These are phyloP conservation scores for Verticillium zaregamsianum DNA, from an alignment of 2,329 filamentous ascomycete species.

Conservation along the genomic window DNA sequence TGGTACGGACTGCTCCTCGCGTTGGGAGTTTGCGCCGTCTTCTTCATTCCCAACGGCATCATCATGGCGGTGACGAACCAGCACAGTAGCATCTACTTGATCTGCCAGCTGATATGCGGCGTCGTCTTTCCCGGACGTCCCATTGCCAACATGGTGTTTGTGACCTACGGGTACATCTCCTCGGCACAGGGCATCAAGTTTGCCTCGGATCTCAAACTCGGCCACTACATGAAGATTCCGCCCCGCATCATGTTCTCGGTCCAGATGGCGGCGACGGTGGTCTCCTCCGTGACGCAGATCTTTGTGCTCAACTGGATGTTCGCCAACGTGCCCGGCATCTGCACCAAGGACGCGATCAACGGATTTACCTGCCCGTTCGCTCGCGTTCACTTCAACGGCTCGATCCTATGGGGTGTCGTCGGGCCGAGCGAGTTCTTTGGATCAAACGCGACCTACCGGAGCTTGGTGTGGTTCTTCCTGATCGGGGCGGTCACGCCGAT, in stretches of 20 bases:
- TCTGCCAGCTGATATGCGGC: constrained; percentile 82
- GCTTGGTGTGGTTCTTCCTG: constrained; percentile 77
- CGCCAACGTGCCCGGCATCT: constrained; percentile 68
- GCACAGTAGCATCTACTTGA: constrained; percentile 80
- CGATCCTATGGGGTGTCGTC: constrained; percentile 85
- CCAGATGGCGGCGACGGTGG: constrained; percentile 69
- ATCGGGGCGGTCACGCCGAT: constrained; percentile 72
- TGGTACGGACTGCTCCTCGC: constrained; percentile 84
- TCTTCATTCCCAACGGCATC: constrained; percentile 88
- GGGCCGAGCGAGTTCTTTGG: constrained; percentile 82
- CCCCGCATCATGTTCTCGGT: constrained; percentile 75
- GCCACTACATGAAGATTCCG: constrained; percentile 84
- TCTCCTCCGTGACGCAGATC: constrained; percentile 79
- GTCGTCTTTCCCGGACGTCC: constrained; percentile 78
- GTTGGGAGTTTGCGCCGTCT: constrained; percentile 69
- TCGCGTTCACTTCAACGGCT: constrained; percentile 85
- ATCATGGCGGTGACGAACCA: constrained; percentile 93
- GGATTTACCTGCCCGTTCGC: constrained; percentile 86
- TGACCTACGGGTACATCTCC: constrained; percentile 86
- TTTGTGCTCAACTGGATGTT: constrained; percentile 91
- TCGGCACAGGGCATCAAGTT: constrained; percentile 89
- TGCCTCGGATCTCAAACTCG: constrained; percentile 80
- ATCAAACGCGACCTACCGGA: constrained; percentile 66
- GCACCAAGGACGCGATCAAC: constrained; percentile 75
- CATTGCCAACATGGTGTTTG: constrained; percentile 90